These are phyloP conservation scores for Thymus mandschuricus DNA, from an alignment of 257 asterid species.

Conservation along the genomic window DNA sequence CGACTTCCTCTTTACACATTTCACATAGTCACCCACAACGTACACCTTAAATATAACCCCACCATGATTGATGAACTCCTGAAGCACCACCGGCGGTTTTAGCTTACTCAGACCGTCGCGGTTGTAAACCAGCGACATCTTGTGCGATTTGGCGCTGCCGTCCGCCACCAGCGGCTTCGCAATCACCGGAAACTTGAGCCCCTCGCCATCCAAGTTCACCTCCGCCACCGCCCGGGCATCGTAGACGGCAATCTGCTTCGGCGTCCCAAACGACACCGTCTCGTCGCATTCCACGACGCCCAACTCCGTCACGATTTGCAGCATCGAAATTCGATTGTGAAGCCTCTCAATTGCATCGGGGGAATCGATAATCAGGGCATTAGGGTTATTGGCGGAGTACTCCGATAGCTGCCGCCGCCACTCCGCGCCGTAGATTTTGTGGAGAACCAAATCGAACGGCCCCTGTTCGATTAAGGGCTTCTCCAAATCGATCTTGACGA, in stretches of 20 bases:
- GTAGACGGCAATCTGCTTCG: slow-evolving; percentile 58
- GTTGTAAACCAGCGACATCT: slow-evolving; percentile 64
- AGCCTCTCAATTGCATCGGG: slow-evolving; percentile 70
- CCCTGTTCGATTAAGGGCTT: slow-evolving; percentile 68
- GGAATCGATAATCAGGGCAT: slow-evolving; percentile 53
- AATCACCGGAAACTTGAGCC: slow-evolving; percentile 68
- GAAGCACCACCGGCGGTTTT: slow-evolving; percentile 73
- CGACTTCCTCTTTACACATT: slow-evolving; percentile 77
- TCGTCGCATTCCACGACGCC: slow-evolving; percentile 34
- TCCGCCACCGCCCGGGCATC: slow-evolving; percentile 48
- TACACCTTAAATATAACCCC: slow-evolving; percentile 80
- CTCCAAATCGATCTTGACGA: slow-evolving; percentile 58
- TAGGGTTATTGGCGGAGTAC: slow-evolving; percentile 50
- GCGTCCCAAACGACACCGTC: slow-evolving; percentile 59
- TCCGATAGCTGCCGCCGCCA: slow-evolving; percentile 64
- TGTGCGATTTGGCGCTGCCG: slow-evolving; percentile 77
- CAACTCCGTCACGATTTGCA: slow-evolving; percentile 58
- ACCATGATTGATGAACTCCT: slow-evolving; percentile 79
- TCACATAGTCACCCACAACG: slow-evolving; percentile 75
- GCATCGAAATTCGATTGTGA: slow-evolving; percentile 76
- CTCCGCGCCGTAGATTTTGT: slow-evolving; percentile 63
- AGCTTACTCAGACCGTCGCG: slow-evolving; percentile 62
- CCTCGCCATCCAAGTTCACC: slow-evolving; percentile 43
- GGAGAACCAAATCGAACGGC: slow-evolving; percentile 69
- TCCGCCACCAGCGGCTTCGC: slow-evolving; percentile 80